phyloP scores from a whole-genome alignment of 371 early-diverging fungal species.

The Mucor racemosus region DNA sequence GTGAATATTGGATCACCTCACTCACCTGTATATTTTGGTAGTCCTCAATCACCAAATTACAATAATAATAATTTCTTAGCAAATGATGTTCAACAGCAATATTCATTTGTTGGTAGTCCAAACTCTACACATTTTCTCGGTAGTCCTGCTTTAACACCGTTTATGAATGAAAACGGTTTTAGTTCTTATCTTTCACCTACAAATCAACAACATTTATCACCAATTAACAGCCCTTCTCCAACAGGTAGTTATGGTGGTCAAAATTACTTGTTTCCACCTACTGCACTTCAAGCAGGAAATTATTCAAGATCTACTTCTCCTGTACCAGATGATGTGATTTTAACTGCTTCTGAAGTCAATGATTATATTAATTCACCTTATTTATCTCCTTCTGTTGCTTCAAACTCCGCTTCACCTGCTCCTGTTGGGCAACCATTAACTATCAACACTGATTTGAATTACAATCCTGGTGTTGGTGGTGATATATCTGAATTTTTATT shows the following conservation, averaged over 20 bases:
- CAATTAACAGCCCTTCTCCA: slow-evolving; percentile 21
- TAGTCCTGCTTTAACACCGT: slow-evolving; percentile 13
- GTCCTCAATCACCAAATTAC: slow-evolving; percentile 12
- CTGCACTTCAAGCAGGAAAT: neutral
- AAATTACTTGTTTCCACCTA: slow-evolving; percentile 20
- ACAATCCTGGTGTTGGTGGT: neutral
- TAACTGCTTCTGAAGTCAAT: slow-evolving; percentile 23
- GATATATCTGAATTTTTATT: slow-evolving; percentile 13
- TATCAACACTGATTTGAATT: neutral
- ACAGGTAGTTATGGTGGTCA: slow-evolving; percentile 17
- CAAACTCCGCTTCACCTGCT: neutral
- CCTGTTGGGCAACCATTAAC: neutral
- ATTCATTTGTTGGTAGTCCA: slow-evolving; percentile 14
- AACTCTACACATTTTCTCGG: slow-evolving; percentile 18
- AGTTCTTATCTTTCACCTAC: slow-evolving; percentile 23
- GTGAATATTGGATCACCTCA: slow-evolving; percentile 19
- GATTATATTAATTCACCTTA: slow-evolving; percentile 23
- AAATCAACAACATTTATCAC: slow-evolving; percentile 10
- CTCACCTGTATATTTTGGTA: slow-evolving; percentile 19
- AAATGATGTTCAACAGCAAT: slow-evolving; percentile 5
- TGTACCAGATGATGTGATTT: slow-evolving; percentile 28
- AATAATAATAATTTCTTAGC: slow-evolving; percentile 12
- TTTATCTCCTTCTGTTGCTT: slow-evolving; percentile 3
- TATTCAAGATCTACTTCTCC: slow-evolving; percentile 22
- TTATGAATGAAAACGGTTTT: slow-evolving; percentile 1